Percentiles rank a stretch among this genome's conserved stretches.
phyloP scores from a whole-genome alignment of 192 early-diverging fungal species.

The Mortierella antarctica region DNA sequence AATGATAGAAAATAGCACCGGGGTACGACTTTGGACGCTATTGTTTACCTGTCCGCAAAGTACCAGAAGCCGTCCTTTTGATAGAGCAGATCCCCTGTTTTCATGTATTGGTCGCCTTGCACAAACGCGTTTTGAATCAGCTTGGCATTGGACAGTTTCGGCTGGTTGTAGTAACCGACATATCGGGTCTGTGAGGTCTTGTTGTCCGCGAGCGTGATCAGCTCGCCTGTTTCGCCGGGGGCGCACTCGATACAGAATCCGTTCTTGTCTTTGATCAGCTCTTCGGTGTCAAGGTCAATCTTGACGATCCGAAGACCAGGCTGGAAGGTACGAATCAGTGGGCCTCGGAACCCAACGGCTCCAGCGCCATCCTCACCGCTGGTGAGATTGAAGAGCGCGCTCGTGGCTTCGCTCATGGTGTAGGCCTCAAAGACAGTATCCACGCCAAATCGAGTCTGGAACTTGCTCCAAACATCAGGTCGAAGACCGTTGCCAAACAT shows the following conservation, averaged over 20 bases:
- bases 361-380: slow-evolving; percentile 66
- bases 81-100: slow-evolving; percentile 69
- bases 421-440: slow-evolving; percentile 68
- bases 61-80: slow-evolving; percentile 60
- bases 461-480: slow-evolving; percentile 70
- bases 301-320: slow-evolving; percentile 57
- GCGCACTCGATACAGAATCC: slow-evolving; percentile 60
- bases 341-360: slow-evolving; percentile 65
- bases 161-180: slow-evolving; percentile 59
- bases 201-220: slow-evolving; percentile 15
- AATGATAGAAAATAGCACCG: too few relatives aligned
- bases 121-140: slow-evolving; percentile 63
- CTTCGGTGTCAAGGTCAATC: slow-evolving; percentile 63
- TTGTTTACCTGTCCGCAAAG: background rate
- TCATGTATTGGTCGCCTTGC: slow-evolving; percentile 68
- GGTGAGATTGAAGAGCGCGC: slow-evolving; percentile 56
- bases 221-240: slow-evolving; percentile 64
- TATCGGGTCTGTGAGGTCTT: slow-evolving; percentile 42
- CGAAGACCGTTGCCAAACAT: slow-evolving; percentile 74
- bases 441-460: slow-evolving; percentile 67
- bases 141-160: slow-evolving; percentile 58
- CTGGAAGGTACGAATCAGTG: slow-evolving; percentile 4
- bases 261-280: slow-evolving; percentile 52
- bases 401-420: slow-evolving; percentile 56
- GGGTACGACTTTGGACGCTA: too few relatives aligned